phyloP scores from a whole-genome alignment of 257 asterid species.

The Galeopsis tetrahit region DNA sequence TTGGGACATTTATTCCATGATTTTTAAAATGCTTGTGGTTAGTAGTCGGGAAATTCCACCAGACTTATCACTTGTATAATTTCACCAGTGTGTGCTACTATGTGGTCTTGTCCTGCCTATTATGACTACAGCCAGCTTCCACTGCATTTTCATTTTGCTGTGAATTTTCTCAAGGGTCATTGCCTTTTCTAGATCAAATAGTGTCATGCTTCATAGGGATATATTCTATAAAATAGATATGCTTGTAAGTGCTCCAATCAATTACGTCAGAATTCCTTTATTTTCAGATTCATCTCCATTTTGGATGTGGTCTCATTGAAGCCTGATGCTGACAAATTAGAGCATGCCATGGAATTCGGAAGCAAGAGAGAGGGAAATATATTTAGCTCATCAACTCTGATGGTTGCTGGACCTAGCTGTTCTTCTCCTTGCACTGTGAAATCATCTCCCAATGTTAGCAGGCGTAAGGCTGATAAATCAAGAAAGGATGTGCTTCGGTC shows the following conservation, averaged over 20 bases:
- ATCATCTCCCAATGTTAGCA: conserved; percentile 42
- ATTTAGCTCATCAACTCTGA: conserved; percentile 81
- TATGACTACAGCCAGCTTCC: not conserved
- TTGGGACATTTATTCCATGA: not conserved
- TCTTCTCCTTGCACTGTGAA: conserved; percentile 42
- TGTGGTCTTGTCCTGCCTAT: not conserved
- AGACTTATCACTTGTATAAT: not conserved
- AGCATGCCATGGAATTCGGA: conserved; percentile 40
- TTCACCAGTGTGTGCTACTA: not conserved
- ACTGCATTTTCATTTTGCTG: not conserved
- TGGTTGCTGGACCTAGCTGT: conserved; percentile 77
- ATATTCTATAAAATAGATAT: conserved; percentile 15
- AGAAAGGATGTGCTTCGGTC: conserved; percentile 31
- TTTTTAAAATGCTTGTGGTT: not conserved
- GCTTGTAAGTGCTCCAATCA: conserved; percentile 1
- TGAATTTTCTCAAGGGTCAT: conserved; percentile 2
- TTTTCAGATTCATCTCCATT: conserved; percentile 74
- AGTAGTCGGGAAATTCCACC: not conserved
- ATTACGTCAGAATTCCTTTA: conserved; percentile 12
- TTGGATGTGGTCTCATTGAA: conserved; percentile 85
- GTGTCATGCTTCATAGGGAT: conserved; percentile 2
- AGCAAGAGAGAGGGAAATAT: conserved; percentile 52
- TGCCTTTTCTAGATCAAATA: conserved; percentile 23
- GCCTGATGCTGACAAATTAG: conserved; percentile 70
- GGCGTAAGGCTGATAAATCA: conserved; percentile 40